Evolutionary conservation across 2,329 filamentous ascomycete species (phyloP).

Genomic region (Colletotrichum brevisporum): DNA sequence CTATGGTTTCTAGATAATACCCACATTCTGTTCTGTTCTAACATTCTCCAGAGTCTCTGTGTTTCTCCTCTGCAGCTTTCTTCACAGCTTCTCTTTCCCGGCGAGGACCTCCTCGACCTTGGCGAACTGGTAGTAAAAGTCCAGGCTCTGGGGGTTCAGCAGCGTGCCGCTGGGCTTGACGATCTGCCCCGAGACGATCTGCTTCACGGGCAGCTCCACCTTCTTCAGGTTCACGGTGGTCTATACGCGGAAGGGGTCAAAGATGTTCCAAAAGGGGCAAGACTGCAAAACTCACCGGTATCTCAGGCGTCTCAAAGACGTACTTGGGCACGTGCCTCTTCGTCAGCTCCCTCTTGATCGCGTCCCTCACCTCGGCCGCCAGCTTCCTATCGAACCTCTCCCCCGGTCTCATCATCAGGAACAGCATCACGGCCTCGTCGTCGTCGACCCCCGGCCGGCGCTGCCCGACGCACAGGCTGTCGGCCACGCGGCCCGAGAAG

Average conservation of each 20-base stretch:
- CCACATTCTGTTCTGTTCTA: not conserved
- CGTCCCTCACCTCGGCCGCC: slow-evolving; percentile 71
- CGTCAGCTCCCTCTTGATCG: slow-evolving; percentile 76
- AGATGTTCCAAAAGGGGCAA: too few relatives aligned
- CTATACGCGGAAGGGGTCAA: too few relatives aligned
- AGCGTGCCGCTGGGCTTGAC: slow-evolving; percentile 84
- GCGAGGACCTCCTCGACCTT: slow-evolving; percentile 73
- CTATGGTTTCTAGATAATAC: slow-evolving; percentile 47
- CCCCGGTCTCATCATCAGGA: slow-evolving; percentile 70
- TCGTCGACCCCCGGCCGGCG: slow-evolving; percentile 67
- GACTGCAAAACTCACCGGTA: slow-evolving; percentile 72
- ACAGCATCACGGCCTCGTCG: slow-evolving; percentile 70
- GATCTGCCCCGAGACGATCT: slow-evolving; percentile 82
- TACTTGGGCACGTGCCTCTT: slow-evolving; percentile 83
- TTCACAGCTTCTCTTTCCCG: slow-evolving; percentile 64
- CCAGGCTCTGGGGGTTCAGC: slow-evolving; percentile 80
- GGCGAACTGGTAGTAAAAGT: slow-evolving; percentile 86
- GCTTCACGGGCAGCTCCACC: slow-evolving; percentile 87
- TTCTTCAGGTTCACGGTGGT: slow-evolving; percentile 89
- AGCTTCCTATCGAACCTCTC: slow-evolving; percentile 67
- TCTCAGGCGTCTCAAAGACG: slow-evolving; percentile 84
- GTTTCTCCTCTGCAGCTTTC: too few relatives aligned
- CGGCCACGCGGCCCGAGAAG: slow-evolving; percentile 74
- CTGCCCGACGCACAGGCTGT: slow-evolving; percentile 87
- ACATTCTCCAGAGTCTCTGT: not conserved